Evolutionary conservation across 2,329 filamentous ascomycete genomes (phyloP), one percentile per base, ranked within the genome.

Genomic region (Arthrobotrys conoides): DNA sequence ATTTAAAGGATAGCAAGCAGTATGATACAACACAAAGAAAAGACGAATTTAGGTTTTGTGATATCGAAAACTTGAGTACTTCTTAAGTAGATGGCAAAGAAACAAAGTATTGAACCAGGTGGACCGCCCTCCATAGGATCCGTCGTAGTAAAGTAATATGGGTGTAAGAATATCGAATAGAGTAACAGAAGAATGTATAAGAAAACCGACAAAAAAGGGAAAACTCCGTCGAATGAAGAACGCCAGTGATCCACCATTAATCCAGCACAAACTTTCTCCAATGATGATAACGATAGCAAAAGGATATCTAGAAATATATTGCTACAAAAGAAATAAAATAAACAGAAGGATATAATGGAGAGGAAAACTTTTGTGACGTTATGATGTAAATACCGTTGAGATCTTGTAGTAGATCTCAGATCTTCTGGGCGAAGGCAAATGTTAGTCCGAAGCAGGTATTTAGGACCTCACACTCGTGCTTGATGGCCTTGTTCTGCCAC

Each of bases 371-470:
- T 48, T 59, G 6, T 57, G 22, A 33, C n/a, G 46, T 36, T 9
- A 49, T 49, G 10, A 18, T 14, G 38, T 3, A 24, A 38, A 41
- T 22, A 67, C 30, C 18, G n/a, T 30, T 44, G 24, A n/a, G 30
- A 24, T 1, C n/a, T 9, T 18, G 49, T 30, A 6, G 3, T 16
- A 9, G 49, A 64, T 33, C 36, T 61, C 46, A 77, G 3, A 77
- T 72, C 61, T 80, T 80, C 59, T 75, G 79, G n/a, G 69, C 79
- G 49, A 80, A 80, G 27, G 79, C 75, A 65, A 80, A 75, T 18
- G 76, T 79, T 24, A 75, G 63, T 5, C 79, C 79, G 46, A 80
- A 80, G 46, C 75, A 71, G 16, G 79, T 75, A 24, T 77, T 77
- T 4, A 75, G 59, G 4, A 63, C 71, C 30, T 80, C 79, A 63